Conservation (phyloP, 2,329 filamentous ascomycete species). For the Colletotrichum orchidophilum region DNA sequence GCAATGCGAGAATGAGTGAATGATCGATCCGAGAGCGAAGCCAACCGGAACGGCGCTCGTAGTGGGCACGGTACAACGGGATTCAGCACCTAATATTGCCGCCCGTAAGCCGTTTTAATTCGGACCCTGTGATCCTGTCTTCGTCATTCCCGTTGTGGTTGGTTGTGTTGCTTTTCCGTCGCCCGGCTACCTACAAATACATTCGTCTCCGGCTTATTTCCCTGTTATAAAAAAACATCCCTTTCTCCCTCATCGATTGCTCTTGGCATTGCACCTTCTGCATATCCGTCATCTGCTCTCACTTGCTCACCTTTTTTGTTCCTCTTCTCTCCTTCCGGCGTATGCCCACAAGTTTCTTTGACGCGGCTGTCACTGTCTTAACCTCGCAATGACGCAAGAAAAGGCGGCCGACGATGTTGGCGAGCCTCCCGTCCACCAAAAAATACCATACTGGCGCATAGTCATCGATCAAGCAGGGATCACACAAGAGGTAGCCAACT, state of each 20-base stretch:
- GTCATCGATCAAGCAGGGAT: background rate
- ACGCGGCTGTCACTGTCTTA: background rate
- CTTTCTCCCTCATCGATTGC: background rate
- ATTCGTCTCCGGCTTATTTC: background rate
- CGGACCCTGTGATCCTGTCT: background rate
- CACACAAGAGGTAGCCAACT: constrained; percentile 40
- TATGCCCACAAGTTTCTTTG: background rate
- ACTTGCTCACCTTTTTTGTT: background rate
- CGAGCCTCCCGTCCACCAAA: background rate
- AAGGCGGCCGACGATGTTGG: background rate
- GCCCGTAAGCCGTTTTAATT: background rate
- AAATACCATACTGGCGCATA: background rate
- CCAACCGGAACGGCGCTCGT: background rate
- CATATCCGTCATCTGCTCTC: background rate
- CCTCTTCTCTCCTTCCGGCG: background rate
- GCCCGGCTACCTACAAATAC: background rate
- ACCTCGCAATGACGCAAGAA: background rate
- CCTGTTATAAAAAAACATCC: too few relatives aligned
- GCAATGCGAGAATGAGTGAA: background rate
- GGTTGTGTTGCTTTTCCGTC: background rate
- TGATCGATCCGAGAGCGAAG: background rate
- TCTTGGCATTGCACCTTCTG: background rate
- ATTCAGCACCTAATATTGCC: background rate
- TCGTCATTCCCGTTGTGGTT: background rate
- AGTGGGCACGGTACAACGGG: background rate